phyloP scores from a whole-genome alignment of 2,329 filamentous ascomycete species.

The Oidium heveae region DNA sequence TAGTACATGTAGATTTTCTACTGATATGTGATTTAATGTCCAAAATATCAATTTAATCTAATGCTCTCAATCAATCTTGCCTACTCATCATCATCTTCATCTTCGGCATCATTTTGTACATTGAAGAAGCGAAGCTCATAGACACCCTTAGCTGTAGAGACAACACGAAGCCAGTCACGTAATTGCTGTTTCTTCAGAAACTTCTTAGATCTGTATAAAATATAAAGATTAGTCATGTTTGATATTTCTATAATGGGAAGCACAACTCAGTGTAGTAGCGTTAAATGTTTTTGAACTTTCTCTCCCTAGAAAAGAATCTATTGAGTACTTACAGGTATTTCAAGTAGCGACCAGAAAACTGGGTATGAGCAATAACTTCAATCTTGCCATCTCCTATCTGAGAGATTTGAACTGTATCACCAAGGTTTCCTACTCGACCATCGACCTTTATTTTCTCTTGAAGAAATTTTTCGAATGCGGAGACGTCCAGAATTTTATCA shows the following conservation, averaged over 20 bases:
- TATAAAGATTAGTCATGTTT: constrained; percentile 7
- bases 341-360: constrained; percentile 95
- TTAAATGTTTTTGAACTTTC: too few species aligned
- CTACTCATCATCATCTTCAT: constrained; percentile 66
- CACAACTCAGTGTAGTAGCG: too few species aligned
- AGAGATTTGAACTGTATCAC: constrained; percentile 72
- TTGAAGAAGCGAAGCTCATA: constrained; percentile 99
- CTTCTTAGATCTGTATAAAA: constrained; percentile 69
- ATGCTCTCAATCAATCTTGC: too few species aligned
- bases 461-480: constrained; percentile 98
- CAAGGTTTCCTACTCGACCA: constrained; percentile 92
- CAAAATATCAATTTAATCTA: too few species aligned
- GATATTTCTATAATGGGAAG: too few species aligned
- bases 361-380: constrained; percentile 89
- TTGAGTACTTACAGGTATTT: constrained; percentile 73
- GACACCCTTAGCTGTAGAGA: constrained; percentile 90
- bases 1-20: too few species aligned
- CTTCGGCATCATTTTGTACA: constrained; percentile 92
- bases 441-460: constrained; percentile 99
- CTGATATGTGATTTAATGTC: too few species aligned
- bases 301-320: too few species aligned
- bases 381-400: constrained; percentile 92
- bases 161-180: constrained; percentile 97
- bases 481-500: constrained; percentile 99
- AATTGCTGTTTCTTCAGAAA: constrained; percentile 99